Evolutionary conservation across 352 stramenopile genomes (phyloP).

Genomic region (Nothophytophthora sp.): DNA sequence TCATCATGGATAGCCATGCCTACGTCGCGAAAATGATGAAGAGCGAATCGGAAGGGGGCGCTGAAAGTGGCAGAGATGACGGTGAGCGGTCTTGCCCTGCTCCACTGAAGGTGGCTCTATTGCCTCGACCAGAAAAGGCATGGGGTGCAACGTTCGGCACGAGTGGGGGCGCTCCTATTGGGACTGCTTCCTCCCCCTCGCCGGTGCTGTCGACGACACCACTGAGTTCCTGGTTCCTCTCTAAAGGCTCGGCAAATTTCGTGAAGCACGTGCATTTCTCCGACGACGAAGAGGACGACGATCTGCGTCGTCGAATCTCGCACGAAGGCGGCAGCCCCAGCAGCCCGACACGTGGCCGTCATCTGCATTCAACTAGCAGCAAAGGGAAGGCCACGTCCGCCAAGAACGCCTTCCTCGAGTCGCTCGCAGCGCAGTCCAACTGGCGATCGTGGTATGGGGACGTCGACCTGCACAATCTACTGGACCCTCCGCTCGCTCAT

Average conservation of each 20-base stretch:
- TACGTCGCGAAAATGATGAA: conserved; percentile 35
- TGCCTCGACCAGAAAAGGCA: conserved; percentile 17
- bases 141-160: conserved; percentile 61
- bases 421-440: conserved; percentile 37
- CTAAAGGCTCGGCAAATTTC: conserved; percentile 62
- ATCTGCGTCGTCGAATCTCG: too few species aligned
- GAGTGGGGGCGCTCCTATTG: conserved; percentile 1
- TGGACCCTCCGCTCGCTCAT: conserved; percentile 51
- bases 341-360: too few species aligned
- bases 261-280: conserved; percentile 52
- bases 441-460: conserved; percentile 70
- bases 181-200: not conserved
- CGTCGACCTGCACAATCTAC: conserved; percentile 34
- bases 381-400: too few species aligned
- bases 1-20: conserved; percentile 30
- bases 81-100: not conserved
- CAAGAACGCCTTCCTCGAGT: conserved; percentile 55
- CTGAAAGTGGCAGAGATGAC: not conserved
- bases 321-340: too few species aligned
- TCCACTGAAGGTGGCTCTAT: not conserved
- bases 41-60: conserved; percentile 1
- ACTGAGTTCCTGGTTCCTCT: conserved; percentile 71
- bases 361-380: too few species aligned
- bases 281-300: conserved; percentile 18
- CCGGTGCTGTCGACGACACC: conserved; percentile 32